phyloP scores from a whole-genome alignment of 2,329 filamentous ascomycete species.

The Orbilia oligospora region DNA sequence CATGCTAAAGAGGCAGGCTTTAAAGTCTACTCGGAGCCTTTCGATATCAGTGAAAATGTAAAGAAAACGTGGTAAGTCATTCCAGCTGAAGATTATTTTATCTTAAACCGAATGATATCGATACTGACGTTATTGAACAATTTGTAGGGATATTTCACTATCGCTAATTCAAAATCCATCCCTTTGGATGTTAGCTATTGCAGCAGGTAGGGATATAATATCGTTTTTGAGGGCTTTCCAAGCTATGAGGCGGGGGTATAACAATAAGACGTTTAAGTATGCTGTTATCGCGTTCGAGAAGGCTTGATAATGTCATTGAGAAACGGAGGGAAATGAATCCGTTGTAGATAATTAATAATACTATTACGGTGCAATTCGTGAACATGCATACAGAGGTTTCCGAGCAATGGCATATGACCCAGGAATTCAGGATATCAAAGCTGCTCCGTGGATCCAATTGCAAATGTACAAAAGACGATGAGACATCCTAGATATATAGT shows the following conservation, averaged over 20 bases:
- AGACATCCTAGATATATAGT: too few relatives aligned
- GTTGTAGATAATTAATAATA: too few relatives aligned
- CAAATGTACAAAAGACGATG: too few relatives aligned
- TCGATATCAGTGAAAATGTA: slow-evolving; percentile 74
- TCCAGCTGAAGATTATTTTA: too few relatives aligned
- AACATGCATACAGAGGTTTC: too few relatives aligned
- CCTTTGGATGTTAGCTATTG: slow-evolving; percentile 75
- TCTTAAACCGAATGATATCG: not conserved
- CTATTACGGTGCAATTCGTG: too few relatives aligned
- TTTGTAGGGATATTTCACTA: slow-evolving; percentile 75
- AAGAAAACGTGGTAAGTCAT: slow-evolving; percentile 73
- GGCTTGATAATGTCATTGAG: slow-evolving; percentile 23
- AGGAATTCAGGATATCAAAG: too few relatives aligned
- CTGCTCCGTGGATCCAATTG: too few relatives aligned
- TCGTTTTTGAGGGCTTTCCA: slow-evolving; percentile 75
- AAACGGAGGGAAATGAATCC: not conserved
- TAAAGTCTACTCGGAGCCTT: slow-evolving; percentile 68
- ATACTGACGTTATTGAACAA: slow-evolving; percentile 14
- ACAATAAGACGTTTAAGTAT: slow-evolving; percentile 74
- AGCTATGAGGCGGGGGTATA: slow-evolving; percentile 74
- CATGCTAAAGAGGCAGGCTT: slow-evolving; percentile 71
- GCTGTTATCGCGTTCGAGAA: slow-evolving; percentile 74
- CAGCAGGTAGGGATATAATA: slow-evolving; percentile 74
- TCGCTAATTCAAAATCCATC: slow-evolving; percentile 74
- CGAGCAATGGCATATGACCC: too few relatives aligned